Base-by-base conservation (phyloP, 148 eudicot genomes). In the Diospyros lotus region DNA sequence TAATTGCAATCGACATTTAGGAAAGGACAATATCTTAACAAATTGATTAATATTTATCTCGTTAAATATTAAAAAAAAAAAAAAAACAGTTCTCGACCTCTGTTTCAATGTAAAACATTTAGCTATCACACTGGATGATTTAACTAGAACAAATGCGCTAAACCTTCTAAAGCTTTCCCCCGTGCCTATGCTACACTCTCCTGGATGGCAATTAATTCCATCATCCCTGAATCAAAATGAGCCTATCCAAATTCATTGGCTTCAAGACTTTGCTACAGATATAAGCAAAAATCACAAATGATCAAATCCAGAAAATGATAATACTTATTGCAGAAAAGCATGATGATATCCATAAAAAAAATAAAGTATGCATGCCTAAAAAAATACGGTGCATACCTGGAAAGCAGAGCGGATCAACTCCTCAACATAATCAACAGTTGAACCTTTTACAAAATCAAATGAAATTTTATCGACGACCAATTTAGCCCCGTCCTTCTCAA, bases 351-450 rank as follows among this genome's bases (percentile, higher is more conserved):
- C 62, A 41, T 41, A 10, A 62, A 52, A 38, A 28, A 28, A 9
- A 53, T 74, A 51, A 41, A 41, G 15, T 58, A 54, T n/a, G 58
- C 59, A 73, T 40, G 51, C 15, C 39, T 50, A 41, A 64, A 46
- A 82, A 72, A 52, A 3, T 45, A 50, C 14, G 61, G 42, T 12
- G 64, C 82, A 75, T 58, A 93, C 99, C 94, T 95, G 99, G 62
- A 95, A 95, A 56, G 97, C 99, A 71, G 99, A 91, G 39, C 99
- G 97, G 62, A 93, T 95, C 69, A 95, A 91, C 88, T 95, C 99
- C 87, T 93, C 94, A 38, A 86, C 99, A 85, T 93, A 93, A 91
- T 95, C 99, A 83, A 95, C 84, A 48, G 90, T 90, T 12, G 99
- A 87, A 66, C 99, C 99, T 77, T 93, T 95, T 58, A 95, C 98